phyloP scores from a whole-genome alignment of 1,139 yeast genomes.

The Kodamaea alishanica region DNA sequence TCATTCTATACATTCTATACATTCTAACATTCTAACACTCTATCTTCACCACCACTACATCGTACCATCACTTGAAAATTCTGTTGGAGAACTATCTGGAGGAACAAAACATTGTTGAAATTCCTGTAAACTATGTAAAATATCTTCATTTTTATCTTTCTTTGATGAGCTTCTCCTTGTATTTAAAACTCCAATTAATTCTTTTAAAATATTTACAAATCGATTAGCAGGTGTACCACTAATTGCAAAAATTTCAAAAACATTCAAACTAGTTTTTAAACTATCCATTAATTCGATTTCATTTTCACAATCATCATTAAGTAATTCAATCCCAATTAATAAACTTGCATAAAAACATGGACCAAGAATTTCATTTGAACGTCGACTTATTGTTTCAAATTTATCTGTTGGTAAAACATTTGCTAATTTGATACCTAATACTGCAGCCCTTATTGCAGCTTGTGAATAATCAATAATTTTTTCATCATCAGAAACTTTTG shows the following conservation, averaged over 20 bases:
- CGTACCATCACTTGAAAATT: too few species aligned
- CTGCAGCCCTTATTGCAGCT: slow-evolving; percentile 9
- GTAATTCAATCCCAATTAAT: slow-evolving; percentile 16
- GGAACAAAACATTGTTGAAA: slow-evolving; percentile 23
- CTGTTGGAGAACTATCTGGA: background rate
- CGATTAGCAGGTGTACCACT: slow-evolving; percentile 12
- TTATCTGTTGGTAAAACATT: slow-evolving; percentile 2
- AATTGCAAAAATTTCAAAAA: slow-evolving; percentile 14
- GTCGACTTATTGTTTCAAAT: slow-evolving; percentile 1
- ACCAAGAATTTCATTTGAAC: slow-evolving; percentile 6
- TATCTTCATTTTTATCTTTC: slow-evolving; percentile 3
- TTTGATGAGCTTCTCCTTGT: slow-evolving; percentile 7
- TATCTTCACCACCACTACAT: too few species aligned
- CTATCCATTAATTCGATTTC: slow-evolving; percentile 15
- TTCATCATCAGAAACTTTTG: too few species aligned
- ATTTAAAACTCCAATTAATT: slow-evolving; percentile 14
- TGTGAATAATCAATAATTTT: slow-evolving; percentile 3
- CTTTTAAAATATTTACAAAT: slow-evolving; percentile 15
- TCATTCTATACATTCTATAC: too few species aligned
- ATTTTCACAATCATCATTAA: slow-evolving; percentile 14
- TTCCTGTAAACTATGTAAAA: slow-evolving; percentile 11
- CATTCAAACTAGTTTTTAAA: slow-evolving; percentile 13
- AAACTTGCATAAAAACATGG: slow-evolving; percentile 10
- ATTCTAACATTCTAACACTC: too few species aligned
- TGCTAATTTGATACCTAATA: slow-evolving; percentile 7